phyloP scores from a whole-genome alignment of 2,329 filamentous ascomycete species.

The Apiospora marii region DNA sequence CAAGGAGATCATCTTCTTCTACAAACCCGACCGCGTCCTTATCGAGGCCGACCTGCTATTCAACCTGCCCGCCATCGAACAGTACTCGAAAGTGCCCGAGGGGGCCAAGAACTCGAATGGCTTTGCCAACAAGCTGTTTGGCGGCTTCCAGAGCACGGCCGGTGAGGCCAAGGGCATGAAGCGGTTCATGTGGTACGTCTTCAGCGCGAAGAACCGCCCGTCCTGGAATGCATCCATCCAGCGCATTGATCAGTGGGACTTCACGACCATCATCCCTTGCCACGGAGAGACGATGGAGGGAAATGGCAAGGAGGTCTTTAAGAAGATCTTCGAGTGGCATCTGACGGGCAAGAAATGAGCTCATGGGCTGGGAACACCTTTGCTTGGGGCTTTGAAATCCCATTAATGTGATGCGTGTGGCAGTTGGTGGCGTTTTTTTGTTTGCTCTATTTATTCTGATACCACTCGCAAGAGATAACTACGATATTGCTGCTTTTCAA shows the following conservation, averaged over 20 bases:
- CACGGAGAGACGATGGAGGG: conserved; percentile 89
- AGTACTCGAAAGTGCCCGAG: conserved; percentile 71
- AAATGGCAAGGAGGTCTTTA: conserved; percentile 76
- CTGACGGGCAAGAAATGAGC: conserved; percentile 55
- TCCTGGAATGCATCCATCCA: conserved; percentile 75
- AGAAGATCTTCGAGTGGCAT: conserved; percentile 86
- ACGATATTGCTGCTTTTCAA: background rate
- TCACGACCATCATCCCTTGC: conserved; percentile 85
- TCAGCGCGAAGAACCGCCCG: conserved; percentile 65
- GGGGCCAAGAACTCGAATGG: conserved; percentile 48
- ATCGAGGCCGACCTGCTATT: conserved; percentile 93
- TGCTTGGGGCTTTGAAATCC: background rate
- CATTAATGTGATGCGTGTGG: background rate
- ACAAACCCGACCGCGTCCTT: conserved; percentile 79
- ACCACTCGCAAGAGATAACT: background rate
- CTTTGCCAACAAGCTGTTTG: conserved; percentile 53
- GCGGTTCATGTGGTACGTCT: conserved; percentile 81
- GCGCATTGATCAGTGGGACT: conserved; percentile 82
- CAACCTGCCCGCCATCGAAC: conserved; percentile 87
- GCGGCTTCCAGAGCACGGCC: conserved; percentile 65
- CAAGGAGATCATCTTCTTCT: conserved; percentile 87
- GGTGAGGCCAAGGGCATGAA: conserved; percentile 78
- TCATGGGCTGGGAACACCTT: background rate
- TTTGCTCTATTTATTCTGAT: conserved; percentile 6
- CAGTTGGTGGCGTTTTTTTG: conserved; percentile 3